Base-by-base conservation (phyloP, 208 protist genomes). In the Herpetomonas tarakana region DNA sequence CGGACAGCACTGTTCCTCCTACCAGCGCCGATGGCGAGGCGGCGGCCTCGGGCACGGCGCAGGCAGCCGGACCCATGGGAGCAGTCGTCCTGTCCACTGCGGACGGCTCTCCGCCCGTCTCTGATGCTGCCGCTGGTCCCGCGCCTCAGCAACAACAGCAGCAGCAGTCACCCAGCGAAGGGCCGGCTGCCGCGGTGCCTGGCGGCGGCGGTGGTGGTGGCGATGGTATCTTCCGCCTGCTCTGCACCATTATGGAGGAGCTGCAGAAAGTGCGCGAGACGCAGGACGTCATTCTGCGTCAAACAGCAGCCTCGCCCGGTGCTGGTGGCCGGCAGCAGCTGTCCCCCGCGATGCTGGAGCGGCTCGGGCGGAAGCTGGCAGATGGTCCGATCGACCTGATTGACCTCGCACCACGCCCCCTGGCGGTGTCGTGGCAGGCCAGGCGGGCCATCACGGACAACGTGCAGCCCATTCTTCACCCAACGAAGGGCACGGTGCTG, bases 161-260 rank as follows among this genome's bases (percentile, higher is more conserved):
- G n/a, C 46, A 6, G 22, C 46, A 52, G 46, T 18, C 38, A 45
- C 12, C 18, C 12, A 45, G 11, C 19, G 25, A 16, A 24, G 38
- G 57, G 12, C 9, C 9, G 22, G 39, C 14, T 3, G 21, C 24
- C 24, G 25, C 30, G 46, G 39, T 35, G 26, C 12, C 29, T 14
- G 25, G 25, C 38, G n/a, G 29, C 26, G 35, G 1, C 22, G 52
- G 24, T 12, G 51, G 41, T 2, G 64, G 60, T 19, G 62, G 51
- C 11, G 62, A 54, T 18, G 78, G 77, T 39, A 58, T 91, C n/a
- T 92, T 91, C 74, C 83, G 90, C 58, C 67, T 92, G 54, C 75
- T 94, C 21, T 85, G 78, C 65, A 79, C 69, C 30, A 81, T 94
- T 47, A 89, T 92, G 81, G 85, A 92, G 71, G 88, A 94, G 69